Conservation (phyloP, 306 rosid species). For the Trifolium repens region DNA sequence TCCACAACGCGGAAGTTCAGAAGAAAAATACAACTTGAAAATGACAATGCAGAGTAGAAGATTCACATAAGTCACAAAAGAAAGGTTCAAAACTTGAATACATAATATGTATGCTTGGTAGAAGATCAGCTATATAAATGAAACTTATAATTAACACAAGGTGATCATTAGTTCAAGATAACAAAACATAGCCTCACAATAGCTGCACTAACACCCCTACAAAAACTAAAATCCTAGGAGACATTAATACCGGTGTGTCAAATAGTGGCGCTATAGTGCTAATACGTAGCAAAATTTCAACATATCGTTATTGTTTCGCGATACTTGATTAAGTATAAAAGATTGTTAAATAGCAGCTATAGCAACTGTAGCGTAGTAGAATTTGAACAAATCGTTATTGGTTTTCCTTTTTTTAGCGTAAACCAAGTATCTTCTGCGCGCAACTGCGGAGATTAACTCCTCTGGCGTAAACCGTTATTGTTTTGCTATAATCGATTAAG, state of each 20-base stretch:
- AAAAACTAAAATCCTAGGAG: not conserved
- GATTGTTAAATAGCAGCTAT: not conserved
- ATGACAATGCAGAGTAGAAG: slow-evolving; percentile 6
- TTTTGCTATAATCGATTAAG: not conserved
- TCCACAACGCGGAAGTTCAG: slow-evolving; percentile 35
- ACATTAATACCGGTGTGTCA: not conserved
- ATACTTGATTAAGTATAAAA: not conserved
- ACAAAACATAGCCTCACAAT: not conserved
- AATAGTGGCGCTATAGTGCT: too few relatives aligned
- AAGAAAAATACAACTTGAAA: slow-evolving; percentile 13
- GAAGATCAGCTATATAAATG: not conserved
- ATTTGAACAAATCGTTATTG: not conserved
- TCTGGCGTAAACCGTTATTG: not conserved
- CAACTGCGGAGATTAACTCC: too few relatives aligned
- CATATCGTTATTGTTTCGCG: not conserved
- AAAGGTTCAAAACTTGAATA: slow-evolving; percentile 10
- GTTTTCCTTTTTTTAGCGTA: not conserved
- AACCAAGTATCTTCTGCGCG: too few relatives aligned
- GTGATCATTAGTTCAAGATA: not conserved
- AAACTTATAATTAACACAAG: slow-evolving; percentile 1
- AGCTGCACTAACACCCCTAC: not conserved
- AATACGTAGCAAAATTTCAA: not conserved
- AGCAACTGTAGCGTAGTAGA: not conserved
- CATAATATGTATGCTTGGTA: not conserved
- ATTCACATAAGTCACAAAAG: slow-evolving; percentile 11